A percentile compares a stretch with the other conserved stretches of the same genome.
Conservation (phyloP, 2,329 filamentous ascomycete species). For the Microdochium nivale region DNA sequence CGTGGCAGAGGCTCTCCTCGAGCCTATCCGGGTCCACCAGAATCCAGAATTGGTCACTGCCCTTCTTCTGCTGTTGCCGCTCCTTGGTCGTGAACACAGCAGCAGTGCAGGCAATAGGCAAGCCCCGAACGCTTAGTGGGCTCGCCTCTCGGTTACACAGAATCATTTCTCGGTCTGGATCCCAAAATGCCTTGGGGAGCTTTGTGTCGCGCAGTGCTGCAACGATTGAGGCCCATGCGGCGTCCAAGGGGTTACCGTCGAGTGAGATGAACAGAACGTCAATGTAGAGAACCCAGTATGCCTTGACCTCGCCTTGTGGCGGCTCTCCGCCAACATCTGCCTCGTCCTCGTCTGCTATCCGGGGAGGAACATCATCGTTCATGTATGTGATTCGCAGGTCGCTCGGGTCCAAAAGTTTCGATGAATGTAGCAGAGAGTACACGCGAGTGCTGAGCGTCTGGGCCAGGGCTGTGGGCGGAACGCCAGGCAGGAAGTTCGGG, state of each 20-base stretch:
- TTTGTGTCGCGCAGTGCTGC: constrained; percentile 72
- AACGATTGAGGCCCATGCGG: constrained; percentile 76
- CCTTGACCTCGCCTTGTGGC: constrained; percentile 48
- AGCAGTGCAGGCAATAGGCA: constrained; percentile 72
- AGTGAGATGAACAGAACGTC: constrained; percentile 92
- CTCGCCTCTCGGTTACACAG: constrained; percentile 56
- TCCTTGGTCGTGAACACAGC: constrained; percentile 65
- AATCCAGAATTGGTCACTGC: constrained; percentile 56
- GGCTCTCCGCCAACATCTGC: constrained; percentile 12
- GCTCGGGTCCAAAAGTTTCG: constrained; percentile 54
- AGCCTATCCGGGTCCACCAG: constrained; percentile 82
- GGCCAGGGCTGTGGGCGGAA: constrained; percentile 68
- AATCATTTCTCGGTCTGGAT: constrained; percentile 69
- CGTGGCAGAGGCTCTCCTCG: constrained; percentile 78
- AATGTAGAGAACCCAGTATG: constrained; percentile 92
- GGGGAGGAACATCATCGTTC: constrained; percentile 22
- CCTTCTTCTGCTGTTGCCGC: constrained; percentile 33
- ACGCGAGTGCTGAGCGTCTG: constrained; percentile 80
- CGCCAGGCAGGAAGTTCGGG: constrained; percentile 75
- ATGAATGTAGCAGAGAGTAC: constrained; percentile 65
- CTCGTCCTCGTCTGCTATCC: constrained; percentile 13
- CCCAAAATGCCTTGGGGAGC: constrained; percentile 74
- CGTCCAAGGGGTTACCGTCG: constrained; percentile 87
- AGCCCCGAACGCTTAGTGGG: constrained; percentile 49
- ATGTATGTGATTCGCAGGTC: constrained; percentile 60